Evolutionary conservation across 2,329 filamentous ascomycete genomes (phyloP), one percentile per base, ranked within the genome.

Genomic region (Penicillium hordei): DNA sequence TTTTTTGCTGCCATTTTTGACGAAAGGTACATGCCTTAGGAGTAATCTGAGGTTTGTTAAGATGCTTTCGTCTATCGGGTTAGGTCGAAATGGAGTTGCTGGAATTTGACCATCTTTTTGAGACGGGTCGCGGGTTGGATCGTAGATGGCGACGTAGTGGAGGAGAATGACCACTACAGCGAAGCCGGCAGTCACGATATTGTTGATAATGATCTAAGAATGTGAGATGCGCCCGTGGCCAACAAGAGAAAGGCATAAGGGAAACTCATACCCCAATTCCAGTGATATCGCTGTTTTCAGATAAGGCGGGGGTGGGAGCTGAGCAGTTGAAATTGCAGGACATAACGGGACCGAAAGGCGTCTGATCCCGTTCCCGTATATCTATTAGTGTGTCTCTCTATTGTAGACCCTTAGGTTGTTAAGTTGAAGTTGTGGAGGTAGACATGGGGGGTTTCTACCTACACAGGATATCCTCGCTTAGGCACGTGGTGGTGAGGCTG

Each of bases 151-250:
- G 29, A 57, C 8, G 29, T 54, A 54, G 33, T 60, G 50, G 15
- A 58, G 15, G 4, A 45, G 10, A 31, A 58, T 50, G 8, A 51
- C 17, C 9, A 60, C 25, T 10, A 53, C n/a, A 4, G 34, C 54
- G 3, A 60, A 23, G n/a, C 58, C 54, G 3, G 50, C 50, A 29
- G 58, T 46, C 27, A 38, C 58, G 12, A 60, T 17, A 34, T 55
- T 53, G 33, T 60, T 60, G 46, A 46, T 44, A 36, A 60, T 44
- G 15, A 54, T 40, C 58, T 51, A 45, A 19, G 10, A 29, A 13
- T 13, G 17, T 45, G 42, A 45, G 42, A 29, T 45, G 42, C 25
- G 42, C 10, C 17, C 42, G 10, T 29, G 17, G 5, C 2, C 2
- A 13, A 43, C 4, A 13, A 19, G 17, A 29, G 42, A 44, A 29